These are phyloP conservation scores for Cutaneotrichosporon daszewskae DNA, from an alignment of 1,284 basidiomycete species.

Conservation along the genomic window DNA sequence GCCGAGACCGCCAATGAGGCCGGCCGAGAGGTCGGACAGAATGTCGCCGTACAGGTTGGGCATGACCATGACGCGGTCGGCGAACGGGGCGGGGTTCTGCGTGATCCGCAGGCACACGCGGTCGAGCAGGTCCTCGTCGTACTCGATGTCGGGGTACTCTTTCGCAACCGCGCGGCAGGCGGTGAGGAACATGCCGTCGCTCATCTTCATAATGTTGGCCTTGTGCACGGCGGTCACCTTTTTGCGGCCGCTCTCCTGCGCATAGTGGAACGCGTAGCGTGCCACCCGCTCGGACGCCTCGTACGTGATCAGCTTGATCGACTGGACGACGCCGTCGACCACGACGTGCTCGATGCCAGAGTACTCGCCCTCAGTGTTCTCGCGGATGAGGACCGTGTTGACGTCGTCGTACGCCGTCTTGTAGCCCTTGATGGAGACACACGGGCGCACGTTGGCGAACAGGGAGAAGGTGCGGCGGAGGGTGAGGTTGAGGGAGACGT, in stretches of 20 bases:
- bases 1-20: conserved; percentile 95
- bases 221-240: conserved; percentile 99
- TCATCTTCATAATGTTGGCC: conserved; percentile 99
- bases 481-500: conserved; percentile 96
- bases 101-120: conserved; percentile 78
- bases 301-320: conserved; percentile 99
- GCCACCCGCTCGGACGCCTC: conserved; percentile 98
- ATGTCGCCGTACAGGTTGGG: conserved; percentile 91
- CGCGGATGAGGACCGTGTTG: conserved; percentile 95
- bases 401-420: conserved; percentile 99
- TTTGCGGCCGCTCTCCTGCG: conserved; percentile 75
- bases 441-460: conserved; percentile 97
- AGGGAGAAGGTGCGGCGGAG: conserved; percentile 95
- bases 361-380: conserved; percentile 99
- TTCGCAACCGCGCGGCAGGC: conserved; percentile 96
- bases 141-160: conserved; percentile 86
- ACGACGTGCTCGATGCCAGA: conserved; percentile 98
- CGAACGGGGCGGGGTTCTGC: conserved; percentile 80
- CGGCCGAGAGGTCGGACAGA: conserved; percentile 97
- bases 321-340: conserved; percentile 97
- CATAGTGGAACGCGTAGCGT: conserved; percentile 98
- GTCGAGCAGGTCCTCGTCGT: conserved; percentile 97
- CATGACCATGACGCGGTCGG: conserved; percentile 99
- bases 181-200: conserved; percentile 98
- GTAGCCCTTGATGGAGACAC: conserved; percentile 91